Evolutionary conservation across 805 yeast species (phyloP).

Genomic region (Kodamaea kaohsiungensis): DNA sequence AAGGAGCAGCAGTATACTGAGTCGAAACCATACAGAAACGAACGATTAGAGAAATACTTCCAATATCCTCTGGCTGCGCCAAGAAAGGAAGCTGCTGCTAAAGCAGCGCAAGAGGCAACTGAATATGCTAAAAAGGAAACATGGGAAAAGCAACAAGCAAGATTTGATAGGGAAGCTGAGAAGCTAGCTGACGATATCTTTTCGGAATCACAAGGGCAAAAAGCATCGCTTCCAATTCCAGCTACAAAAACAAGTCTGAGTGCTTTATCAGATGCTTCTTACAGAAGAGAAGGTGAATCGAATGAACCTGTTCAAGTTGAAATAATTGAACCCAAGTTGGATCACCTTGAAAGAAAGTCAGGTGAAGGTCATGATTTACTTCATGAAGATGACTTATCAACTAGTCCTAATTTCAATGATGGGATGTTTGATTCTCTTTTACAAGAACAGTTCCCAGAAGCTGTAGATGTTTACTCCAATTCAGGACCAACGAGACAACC

Average conservation of each 20-base stretch:
- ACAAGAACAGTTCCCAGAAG: not conserved
- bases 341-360: not conserved
- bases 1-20: not conserved
- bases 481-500: not conserved
- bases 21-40: not conserved
- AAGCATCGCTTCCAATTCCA: not conserved
- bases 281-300: not conserved
- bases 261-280: slow-evolving; percentile 14
- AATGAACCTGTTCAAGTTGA: not conserved
- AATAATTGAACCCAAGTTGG: not conserved
- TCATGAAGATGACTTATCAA: not conserved
- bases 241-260: slow-evolving; percentile 19
- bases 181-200: slow-evolving; percentile 44
- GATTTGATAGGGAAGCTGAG: slow-evolving; percentile 34
- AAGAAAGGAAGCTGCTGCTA: not conserved
- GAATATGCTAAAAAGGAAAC: slow-evolving; percentile 36
- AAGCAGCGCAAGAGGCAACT: slow-evolving; percentile 7
- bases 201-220: slow-evolving; percentile 15
- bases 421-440: not conserved
- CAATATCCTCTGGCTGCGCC: slow-evolving; percentile 1
- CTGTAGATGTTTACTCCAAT: not conserved
- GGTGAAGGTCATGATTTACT: not conserved
- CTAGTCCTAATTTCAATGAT: not conserved
- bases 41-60: not conserved
- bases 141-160: slow-evolving; percentile 31